Base-by-base conservation (phyloP, 1,284 basidiomycete genomes). In the Laetiporus sulphureus region DNA sequence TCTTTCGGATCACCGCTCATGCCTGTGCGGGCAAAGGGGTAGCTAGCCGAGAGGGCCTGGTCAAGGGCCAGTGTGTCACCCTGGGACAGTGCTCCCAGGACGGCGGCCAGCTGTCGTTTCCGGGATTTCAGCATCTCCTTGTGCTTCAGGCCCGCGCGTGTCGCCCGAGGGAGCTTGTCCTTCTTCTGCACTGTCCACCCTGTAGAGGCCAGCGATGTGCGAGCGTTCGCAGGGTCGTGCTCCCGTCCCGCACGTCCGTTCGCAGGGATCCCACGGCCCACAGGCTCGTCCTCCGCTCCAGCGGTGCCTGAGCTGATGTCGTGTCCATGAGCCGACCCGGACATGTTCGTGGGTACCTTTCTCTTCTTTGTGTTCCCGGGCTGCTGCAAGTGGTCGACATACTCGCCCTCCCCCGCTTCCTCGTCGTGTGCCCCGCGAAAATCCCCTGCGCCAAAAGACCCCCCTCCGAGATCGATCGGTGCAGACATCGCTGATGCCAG, bases 331-430 rank as follows among this genome's bases (percentile, higher is more conserved):
- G 65, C 61, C 22, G 62, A 60, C 38, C 65, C 63, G 7, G 66
- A 61, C 45, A 65, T 58, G 38, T 74, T 72, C 22, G 69, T 67
- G 3, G 86, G 85, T 10, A 89, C 86, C 58, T 89, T 89, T 38
- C 85, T 71, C 66, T 89, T 89, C 73, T 89, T 89, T 33, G 83
- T 83, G 56, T 89, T 89, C n/a, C 81, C 82, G 5, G 78, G 82
- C 49, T 84, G 83, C 48, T 73, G 76, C 29, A 79, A 60, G 54
- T 81, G 80, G 59, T 84, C 80, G 25, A 69, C 57, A 50, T 78
- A 77, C 57, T 83, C 79, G 10, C 68, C 73, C 35, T 75, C 75
- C 5, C 65, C 74, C 27, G 69, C 64, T 45, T 71, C 72, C 15
- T 68, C 71, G 40, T 78, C 75, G 23, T 66, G 48, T 22, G 47